Conservation (phyloP, 169 alveolate species). For the Eimeria necatrix region DNA sequence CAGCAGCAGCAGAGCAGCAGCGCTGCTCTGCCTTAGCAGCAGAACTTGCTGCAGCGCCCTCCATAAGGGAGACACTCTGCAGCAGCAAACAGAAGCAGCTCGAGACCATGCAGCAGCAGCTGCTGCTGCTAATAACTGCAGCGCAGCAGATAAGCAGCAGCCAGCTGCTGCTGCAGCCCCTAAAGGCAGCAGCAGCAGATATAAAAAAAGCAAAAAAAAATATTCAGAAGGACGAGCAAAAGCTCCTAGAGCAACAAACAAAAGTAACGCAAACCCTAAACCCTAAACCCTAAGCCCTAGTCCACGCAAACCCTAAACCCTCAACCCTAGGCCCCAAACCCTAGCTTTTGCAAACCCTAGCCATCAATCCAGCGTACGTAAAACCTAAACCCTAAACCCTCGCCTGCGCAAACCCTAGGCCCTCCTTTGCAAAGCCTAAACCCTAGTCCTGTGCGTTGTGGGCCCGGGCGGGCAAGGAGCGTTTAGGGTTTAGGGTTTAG, state of each 20-base stretch:
- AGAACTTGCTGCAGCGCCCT: neutral
- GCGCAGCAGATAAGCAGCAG: neutral
- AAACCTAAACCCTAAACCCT: neutral
- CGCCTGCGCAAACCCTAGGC: neutral
- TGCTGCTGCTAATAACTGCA: neutral
- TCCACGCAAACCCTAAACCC: too few relatives aligned
- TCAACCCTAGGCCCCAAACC: too few relatives aligned
- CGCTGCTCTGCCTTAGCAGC: neutral
- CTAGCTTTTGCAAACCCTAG: too few relatives aligned
- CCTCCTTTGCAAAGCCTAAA: neutral
- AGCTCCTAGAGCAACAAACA: neutral
- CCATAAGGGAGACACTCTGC: neutral
- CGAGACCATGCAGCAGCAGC: neutral
- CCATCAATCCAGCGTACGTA: too few relatives aligned
- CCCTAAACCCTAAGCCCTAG: too few relatives aligned
- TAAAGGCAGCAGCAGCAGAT: neutral
- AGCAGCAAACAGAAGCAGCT: neutral
- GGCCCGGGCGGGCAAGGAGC: neutral
- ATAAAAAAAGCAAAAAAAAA: neutral
- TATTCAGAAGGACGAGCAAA: neutral
- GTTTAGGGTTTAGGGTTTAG: slow-evolving; percentile 22
- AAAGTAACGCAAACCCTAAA: neutral
- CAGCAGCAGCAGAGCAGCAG: neutral
- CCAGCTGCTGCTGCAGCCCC: neutral
- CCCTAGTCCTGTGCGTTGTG: too few relatives aligned